phyloP scores from a whole-genome alignment of 1,139 yeast genomes.

The Scheffersomyces parashehatae region DNA sequence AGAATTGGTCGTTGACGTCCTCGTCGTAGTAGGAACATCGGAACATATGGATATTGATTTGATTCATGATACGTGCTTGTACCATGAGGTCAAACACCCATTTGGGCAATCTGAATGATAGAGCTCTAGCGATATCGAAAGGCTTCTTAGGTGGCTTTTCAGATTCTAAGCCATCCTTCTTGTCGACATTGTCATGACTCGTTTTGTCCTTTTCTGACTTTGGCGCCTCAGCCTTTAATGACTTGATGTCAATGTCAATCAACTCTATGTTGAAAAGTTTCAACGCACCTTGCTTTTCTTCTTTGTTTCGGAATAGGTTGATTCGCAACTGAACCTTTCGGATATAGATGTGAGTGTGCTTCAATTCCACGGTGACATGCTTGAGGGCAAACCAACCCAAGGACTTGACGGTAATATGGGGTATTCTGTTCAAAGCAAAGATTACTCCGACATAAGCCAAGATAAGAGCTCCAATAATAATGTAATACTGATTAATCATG shows the following conservation, averaged over 20 bases:
- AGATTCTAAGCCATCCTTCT: not conserved
- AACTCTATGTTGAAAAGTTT: constrained; percentile 35
- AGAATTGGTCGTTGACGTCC: constrained; percentile 15
- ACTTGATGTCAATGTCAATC: constrained; percentile 24
- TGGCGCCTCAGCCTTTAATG: not conserved
- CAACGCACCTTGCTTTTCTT: constrained; percentile 23
- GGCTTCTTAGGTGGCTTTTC: constrained; percentile 8
- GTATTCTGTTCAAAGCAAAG: constrained; percentile 30
- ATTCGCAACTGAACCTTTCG: constrained; percentile 26
- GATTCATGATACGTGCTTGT: constrained; percentile 25
- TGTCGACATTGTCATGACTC: not conserved
- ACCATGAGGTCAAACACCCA: constrained; percentile 13
- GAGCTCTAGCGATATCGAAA: not conserved
- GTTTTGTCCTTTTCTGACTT: not conserved
- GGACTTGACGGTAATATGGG: constrained; percentile 33
- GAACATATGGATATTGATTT: constrained; percentile 30
- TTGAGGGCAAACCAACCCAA: constrained; percentile 40
- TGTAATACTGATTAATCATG: constrained; percentile 1
- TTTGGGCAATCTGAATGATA: constrained; percentile 11
- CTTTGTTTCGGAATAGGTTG: constrained; percentile 16
- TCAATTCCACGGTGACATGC: constrained; percentile 26
- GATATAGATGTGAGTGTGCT: constrained; percentile 17
- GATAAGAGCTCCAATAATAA: not conserved
- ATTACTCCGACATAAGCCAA: constrained; percentile 21
- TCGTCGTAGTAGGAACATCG: constrained; percentile 23